Evolutionary conservation across 2,329 filamentous ascomycete genomes (phyloP), one percentile per base, ranked within the genome.

Genomic region (Xylariaceae sp.): DNA sequence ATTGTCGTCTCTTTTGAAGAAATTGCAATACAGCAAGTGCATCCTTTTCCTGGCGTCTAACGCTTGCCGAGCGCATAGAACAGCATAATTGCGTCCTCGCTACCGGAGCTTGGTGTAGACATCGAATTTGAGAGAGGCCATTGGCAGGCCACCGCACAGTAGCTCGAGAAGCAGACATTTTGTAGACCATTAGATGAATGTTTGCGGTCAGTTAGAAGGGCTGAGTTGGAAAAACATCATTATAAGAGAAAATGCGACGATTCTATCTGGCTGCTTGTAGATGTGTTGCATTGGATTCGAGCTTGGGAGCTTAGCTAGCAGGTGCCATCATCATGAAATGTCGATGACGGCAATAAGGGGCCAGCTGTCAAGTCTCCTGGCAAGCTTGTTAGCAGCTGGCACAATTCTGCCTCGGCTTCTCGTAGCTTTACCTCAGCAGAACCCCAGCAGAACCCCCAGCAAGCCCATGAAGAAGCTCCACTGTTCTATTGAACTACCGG

Each of bases 1-100:
- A 71, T 12, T 69, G 53, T n/a, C 46, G 56, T 36, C 71, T 66
- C 56, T 21, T 62, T 47, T 69, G 69, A n/a, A 68, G 64, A 26
- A 63, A 26, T 43, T 40, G 52, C 17, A 29, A n/a, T 17, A 61
- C 29, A 19, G 53, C 53, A 49, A 57, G 39, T 7, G 53, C 43
- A 19, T 65, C 53, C 3, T 46, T 34, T 47, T 45, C 34, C 28
- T 55, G 50, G 7, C 50, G 39, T 43, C 53, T 24, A 11, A 58
- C 5, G 31, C 26, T 39, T 11, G 41, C 44, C 26, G 51, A 37
- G 50, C 40, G 52, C 23, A 54, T 54, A 12, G 45, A 53, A 19
- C 17, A 45, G 40, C 48, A 56, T 14, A 43, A 29, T 36, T 39
- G 52, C 21, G 56, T 31, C 33, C 43, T 58, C 37, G 51, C 45